phyloP scores from a whole-genome alignment of 768 basidiomycete genomes.

The Butyriboletus loyo region DNA sequence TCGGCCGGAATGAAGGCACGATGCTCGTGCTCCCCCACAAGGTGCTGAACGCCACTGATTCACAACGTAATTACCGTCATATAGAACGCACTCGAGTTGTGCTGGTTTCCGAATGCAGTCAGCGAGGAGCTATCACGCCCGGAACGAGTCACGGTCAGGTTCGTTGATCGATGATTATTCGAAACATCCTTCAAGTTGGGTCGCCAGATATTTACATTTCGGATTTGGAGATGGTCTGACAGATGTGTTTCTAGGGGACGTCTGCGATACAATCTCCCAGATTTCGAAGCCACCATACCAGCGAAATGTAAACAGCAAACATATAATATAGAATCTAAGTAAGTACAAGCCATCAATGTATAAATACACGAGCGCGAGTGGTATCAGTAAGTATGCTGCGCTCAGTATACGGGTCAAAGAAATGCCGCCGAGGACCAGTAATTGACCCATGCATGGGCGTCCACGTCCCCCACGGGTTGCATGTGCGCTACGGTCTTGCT shows the following conservation, averaged over 20 bases:
- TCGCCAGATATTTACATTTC: too few species aligned
- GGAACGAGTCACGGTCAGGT: neutral
- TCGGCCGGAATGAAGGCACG: conserved; percentile 18
- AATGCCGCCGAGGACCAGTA: conserved; percentile 20
- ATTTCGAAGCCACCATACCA: neutral
- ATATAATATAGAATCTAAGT: too few species aligned
- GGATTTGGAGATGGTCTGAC: neutral
- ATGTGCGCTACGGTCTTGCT: conserved; percentile 13
- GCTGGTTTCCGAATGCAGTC: conserved; percentile 5
- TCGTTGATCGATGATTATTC: neutral
- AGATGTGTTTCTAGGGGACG: neutral
- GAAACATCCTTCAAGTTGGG: too few species aligned
- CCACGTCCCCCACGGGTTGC: conserved; percentile 9
- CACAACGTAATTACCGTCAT: conserved; percentile 10
- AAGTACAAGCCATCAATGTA: too few species aligned
- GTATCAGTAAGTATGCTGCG: neutral
- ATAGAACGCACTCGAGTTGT: conserved; percentile 22
- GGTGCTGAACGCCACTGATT: conserved; percentile 19
- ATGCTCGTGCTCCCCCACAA: conserved; percentile 27
- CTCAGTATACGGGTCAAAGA: neutral
- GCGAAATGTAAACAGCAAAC: neutral
- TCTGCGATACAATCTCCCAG: neutral
- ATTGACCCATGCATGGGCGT: conserved; percentile 16
- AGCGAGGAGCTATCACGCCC: neutral
- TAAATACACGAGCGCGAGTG: neutral